A percentile compares a stretch with the other conserved stretches of the same genome.
Evolutionary conservation across 305 asterid species (phyloP).

Genomic region (Fraxinus baroniana): DNA sequence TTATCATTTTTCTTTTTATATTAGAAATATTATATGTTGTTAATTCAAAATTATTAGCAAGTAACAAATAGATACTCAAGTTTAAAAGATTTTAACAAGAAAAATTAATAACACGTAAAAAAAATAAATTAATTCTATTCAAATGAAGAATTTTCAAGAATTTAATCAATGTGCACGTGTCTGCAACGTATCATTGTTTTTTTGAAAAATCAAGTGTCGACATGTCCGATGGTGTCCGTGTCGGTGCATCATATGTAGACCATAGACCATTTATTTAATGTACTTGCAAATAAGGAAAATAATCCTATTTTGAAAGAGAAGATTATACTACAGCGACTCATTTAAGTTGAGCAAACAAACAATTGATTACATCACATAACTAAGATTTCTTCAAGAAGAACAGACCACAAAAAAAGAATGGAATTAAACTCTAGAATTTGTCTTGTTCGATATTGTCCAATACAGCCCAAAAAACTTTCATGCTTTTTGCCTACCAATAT

Average conservation of each 20-base stretch:
- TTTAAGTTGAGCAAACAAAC: background rate
- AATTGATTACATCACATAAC: background rate
- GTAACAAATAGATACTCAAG: too few relatives aligned
- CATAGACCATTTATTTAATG: background rate
- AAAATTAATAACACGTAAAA: too few relatives aligned
- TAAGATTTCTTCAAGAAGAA: background rate
- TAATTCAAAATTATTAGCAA: too few relatives aligned
- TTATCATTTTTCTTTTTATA: too few relatives aligned
- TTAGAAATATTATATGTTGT: too few relatives aligned
- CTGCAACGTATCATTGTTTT: too few relatives aligned
- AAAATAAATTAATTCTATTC: too few relatives aligned
- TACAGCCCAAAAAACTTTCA: background rate
- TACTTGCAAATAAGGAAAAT: background rate
- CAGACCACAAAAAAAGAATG: background rate
- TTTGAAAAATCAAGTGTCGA: too few relatives aligned
- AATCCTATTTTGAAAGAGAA: background rate
- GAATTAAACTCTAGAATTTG: background rate
- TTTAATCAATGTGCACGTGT: too few relatives aligned
- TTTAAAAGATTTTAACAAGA: too few relatives aligned
- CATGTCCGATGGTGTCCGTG: background rate
- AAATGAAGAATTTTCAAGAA: too few relatives aligned
- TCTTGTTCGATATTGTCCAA: background rate
- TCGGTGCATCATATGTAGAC: background rate
- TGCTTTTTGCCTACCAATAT: background rate
- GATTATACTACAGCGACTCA: background rate